These are phyloP conservation scores for Globisporangium echinulatum DNA, from an alignment of 352 stramenopile species.

Conservation along the genomic window DNA sequence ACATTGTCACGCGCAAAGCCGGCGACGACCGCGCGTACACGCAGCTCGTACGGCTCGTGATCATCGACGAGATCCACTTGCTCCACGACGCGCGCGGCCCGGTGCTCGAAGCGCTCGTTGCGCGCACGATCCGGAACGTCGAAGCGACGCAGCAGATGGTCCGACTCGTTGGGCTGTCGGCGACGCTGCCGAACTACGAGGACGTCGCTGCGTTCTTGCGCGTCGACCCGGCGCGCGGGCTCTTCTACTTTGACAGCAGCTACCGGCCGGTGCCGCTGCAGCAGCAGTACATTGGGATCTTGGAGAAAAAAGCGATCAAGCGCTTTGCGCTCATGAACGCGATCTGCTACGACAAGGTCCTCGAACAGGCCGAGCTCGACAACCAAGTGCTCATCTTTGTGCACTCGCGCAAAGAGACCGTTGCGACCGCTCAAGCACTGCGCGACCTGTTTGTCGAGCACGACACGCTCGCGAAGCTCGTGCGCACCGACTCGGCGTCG, in stretches of 20 bases:
- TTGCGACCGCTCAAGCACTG: constrained; percentile 95
- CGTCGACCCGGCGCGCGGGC: constrained; percentile 94
- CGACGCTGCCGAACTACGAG: constrained; percentile 99
- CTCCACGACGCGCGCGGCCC: constrained; percentile 98
- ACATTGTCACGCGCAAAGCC: constrained; percentile 99
- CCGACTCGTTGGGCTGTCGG: constrained; percentile 96
- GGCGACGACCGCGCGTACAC: constrained; percentile 97
- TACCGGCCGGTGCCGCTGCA: constrained; percentile 98
- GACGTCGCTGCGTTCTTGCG: constrained; percentile 98
- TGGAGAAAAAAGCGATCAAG: constrained; percentile 99
- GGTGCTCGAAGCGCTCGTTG: constrained; percentile 97
- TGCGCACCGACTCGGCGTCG: constrained; percentile 79
- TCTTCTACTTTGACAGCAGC: constrained; percentile 99
- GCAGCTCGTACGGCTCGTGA: constrained; percentile 97
- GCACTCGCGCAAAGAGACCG: constrained; percentile 97
- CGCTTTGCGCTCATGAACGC: constrained; percentile 99
- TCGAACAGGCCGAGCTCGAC: constrained; percentile 90
- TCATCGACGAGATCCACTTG: constrained; percentile 99
- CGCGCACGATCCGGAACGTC: constrained; percentile 96
- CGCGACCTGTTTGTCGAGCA: constrained; percentile 94
- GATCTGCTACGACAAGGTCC: constrained; percentile 99
- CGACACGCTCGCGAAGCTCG: constrained; percentile 91
- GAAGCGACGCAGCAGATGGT: constrained; percentile 97
- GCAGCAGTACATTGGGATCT: constrained; percentile 99
- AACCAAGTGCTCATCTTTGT: constrained; percentile 99